Conservation (phyloP, 306 rosid species). For the Ziziphus jujuba region DNA sequence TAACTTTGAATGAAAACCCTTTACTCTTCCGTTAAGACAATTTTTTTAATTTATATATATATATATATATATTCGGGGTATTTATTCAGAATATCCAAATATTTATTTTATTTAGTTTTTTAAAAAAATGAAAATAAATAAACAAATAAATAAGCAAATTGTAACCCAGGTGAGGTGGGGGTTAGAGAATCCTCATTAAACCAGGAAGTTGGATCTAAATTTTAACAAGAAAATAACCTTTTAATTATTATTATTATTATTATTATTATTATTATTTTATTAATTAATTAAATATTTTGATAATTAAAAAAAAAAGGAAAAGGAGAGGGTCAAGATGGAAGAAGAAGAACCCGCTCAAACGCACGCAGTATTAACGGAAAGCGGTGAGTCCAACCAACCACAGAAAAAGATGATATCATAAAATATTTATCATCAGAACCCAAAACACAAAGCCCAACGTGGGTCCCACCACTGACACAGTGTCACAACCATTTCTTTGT, state of each 20-base stretch:
- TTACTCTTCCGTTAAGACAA: background rate
- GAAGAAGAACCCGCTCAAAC: background rate
- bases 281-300: background rate
- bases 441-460: background rate
- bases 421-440: background rate
- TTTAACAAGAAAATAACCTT: background rate
- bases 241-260: background rate
- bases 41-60: background rate
- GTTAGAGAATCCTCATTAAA: constrained; percentile 7
- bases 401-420: background rate
- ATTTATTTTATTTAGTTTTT: background rate
- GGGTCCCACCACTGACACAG: background rate
- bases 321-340: constrained; percentile 2
- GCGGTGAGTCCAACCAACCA: constrained; percentile 18
- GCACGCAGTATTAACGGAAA: constrained; percentile 32
- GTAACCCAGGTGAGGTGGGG: constrained; percentile 10
- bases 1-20: background rate
- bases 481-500: background rate
- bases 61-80: background rate
- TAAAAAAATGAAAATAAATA: background rate
- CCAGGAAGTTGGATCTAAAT: constrained; percentile 28
- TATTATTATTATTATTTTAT: background rate
- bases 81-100: too few species aligned
- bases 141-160: background rate
- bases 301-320: background rate